A percentile compares a stretch with the other conserved stretches of the same genome.
phyloP scores from a whole-genome alignment of 192 early-diverging fungal genomes.

The Rhizophagus sp. region DNA sequence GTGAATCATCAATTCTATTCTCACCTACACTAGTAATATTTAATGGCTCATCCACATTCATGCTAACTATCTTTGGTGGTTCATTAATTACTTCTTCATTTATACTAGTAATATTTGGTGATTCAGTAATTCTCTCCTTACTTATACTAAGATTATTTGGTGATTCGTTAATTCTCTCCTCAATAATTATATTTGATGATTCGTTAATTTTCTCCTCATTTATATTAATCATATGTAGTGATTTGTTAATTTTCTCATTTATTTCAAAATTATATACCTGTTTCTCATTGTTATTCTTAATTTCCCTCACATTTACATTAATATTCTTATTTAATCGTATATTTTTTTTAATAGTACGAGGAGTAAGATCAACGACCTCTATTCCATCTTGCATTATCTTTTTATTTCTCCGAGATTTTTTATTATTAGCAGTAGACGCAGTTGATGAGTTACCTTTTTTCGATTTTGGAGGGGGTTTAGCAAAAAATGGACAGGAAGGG shows the following conservation, averaged over 20 bases:
- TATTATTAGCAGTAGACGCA: neutral
- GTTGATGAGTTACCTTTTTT: conserved; percentile 30
- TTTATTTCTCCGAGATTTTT: conserved; percentile 20
- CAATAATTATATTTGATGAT: neutral
- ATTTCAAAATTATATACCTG: too few relatives aligned
- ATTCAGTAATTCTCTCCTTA: neutral
- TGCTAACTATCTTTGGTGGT: too few relatives aligned
- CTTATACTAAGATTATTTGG: neutral
- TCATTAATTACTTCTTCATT: neutral
- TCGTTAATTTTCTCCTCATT: neutral
- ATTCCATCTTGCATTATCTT: neutral
- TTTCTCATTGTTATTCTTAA: too few relatives aligned
- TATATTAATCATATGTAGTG: neutral
- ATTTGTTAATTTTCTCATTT: neutral
- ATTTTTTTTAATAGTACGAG: too few relatives aligned
- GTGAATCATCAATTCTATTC: too few relatives aligned
- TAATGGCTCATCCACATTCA: too few relatives aligned
- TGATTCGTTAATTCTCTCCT: neutral
- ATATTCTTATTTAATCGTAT: too few relatives aligned
- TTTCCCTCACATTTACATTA: too few relatives aligned
- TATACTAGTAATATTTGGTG: neutral
- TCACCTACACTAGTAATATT: too few relatives aligned
- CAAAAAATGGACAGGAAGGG: conserved; percentile 38
- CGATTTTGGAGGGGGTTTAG: conserved; percentile 30
- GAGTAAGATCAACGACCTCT: neutral